phyloP scores from a whole-genome alignment of 2,329 filamentous ascomycete genomes.

The Aspergillus persii region DNA sequence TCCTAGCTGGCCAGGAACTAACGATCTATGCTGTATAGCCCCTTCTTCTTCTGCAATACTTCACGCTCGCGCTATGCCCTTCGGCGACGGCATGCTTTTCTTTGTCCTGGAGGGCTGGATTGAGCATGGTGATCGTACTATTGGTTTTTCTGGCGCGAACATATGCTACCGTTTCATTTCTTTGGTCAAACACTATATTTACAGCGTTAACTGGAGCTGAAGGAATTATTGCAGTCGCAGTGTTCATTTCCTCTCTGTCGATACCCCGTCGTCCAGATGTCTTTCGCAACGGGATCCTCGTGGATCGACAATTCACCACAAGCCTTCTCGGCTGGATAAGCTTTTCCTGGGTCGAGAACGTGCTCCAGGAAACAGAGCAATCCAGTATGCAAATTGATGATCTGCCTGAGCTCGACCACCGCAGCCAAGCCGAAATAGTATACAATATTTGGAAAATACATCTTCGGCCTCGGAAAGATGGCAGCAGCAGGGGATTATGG shows the following conservation, averaged over 20 bases:
- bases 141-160: not conserved
- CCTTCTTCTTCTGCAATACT: too few species aligned
- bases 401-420: constrained; percentile 1
- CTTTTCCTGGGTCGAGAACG: constrained; percentile 1
- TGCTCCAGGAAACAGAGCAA: not conserved
- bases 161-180: not conserved
- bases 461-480: too few species aligned
- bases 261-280: constrained; percentile 1
- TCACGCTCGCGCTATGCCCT: not conserved
- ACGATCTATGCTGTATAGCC: too few species aligned
- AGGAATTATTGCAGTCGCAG: not conserved
- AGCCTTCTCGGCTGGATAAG: constrained; percentile 1
- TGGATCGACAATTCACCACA: constrained; percentile 5
- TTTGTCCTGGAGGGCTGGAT: not conserved
- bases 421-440: not conserved
- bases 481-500: not conserved
- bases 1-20: too few species aligned
- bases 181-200: not conserved
- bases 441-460: not conserved
- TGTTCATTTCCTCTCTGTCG: not conserved
- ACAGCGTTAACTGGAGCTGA: not conserved
- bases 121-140: not conserved
- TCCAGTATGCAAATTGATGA: not conserved
- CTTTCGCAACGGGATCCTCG: not conserved
- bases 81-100: not conserved